Evolutionary conservation across 768 basidiomycete species (phyloP), one percentile per base, ranked within the genome.

Genomic region (Lactifluus rugatus): DNA sequence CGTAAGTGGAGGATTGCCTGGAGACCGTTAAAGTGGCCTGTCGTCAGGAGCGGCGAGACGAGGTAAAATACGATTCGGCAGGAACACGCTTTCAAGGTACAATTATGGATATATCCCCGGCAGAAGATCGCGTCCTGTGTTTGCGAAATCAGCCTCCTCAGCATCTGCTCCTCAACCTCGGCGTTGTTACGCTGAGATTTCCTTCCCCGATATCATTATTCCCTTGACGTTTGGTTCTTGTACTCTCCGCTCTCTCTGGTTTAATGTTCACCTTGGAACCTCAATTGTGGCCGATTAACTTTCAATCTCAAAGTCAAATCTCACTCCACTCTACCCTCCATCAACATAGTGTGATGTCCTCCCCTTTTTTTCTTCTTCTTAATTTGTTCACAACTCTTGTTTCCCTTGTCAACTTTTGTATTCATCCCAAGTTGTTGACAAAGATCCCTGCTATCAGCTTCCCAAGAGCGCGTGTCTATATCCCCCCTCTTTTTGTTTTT

Each of bases 21-120:
- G 69, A 75, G 65, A 79, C 74, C 2, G 78, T 76, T 5, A 75
- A 75, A 58, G 80, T 82, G 63, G 65, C 50, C 26, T 70, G 70
- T 63, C 64, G 66, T 52, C 65, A 67, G 56, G 69, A 70, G 44
- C 58, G 62, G 64, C 62, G 71, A 10, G 73, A 72, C 31, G 78
- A 77, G 66, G 80, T 77, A 56, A 72, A 74, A 50, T 70, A 73
- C 42, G 74, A 71, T 4, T 71, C 72, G 6, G 32, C n/a, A n/a
- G n/a, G n/a, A n/a, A n/a, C n/a, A n/a, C n/a, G n/a, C n/a, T n/a
- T n/a, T n/a, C n/a, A n/a, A n/a, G n/a, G n/a, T n/a, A n/a, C n/a
- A 0, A 65, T 89, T 31, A 71, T 73, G 10, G 79, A 82, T 32
- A 74, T 90, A 41, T 89, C 71, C 80, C 82, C 21, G 60, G 62